A percentile compares a stretch with the other conserved stretches of the same genome.
These are phyloP conservation scores for Fusarium liriodendri DNA, from an alignment of 2,329 filamentous ascomycete genomes.

Conservation along the genomic window DNA sequence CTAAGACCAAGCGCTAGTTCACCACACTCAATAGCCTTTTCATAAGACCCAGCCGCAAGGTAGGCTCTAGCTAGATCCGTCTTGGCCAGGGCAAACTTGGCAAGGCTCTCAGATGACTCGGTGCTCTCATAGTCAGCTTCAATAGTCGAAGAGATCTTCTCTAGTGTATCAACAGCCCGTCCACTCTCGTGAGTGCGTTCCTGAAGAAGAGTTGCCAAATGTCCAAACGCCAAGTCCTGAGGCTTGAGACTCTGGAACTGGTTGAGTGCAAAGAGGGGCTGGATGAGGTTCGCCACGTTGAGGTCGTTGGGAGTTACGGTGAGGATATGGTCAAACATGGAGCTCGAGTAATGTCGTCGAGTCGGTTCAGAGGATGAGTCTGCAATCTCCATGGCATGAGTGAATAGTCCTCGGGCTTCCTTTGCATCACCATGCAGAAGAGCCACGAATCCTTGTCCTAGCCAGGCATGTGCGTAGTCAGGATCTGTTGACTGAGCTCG, in stretches of 20 bases:
- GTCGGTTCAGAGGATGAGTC: conserved; percentile 79
- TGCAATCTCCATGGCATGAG: conserved; percentile 93
- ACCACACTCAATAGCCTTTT: conserved; percentile 80
- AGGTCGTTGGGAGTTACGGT: conserved; percentile 60
- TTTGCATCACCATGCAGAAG: conserved; percentile 77
- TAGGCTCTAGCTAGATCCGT: conserved; percentile 88
- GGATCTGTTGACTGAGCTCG: conserved; percentile 94
- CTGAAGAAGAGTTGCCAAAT: conserved; percentile 82
- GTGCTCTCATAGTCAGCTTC: conserved; percentile 88
- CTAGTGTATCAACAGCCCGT: conserved; percentile 72
- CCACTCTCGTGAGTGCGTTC: conserved; percentile 80
- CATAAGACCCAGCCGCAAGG: conserved; percentile 74
- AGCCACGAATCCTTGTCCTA: conserved; percentile 90
- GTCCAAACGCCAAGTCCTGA: conserved; percentile 76
- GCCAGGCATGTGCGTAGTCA: conserved; percentile 92
- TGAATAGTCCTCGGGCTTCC: conserved; percentile 88
- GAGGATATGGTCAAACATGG: conserved; percentile 84
- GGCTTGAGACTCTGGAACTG: conserved; percentile 81
- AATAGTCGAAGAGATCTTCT: conserved; percentile 73
- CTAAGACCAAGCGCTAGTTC: conserved; percentile 84
- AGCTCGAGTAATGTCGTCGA: conserved; percentile 82
- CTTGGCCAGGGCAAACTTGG: conserved; percentile 83
- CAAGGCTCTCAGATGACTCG: conserved; percentile 80
- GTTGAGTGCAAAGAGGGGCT: conserved; percentile 88
- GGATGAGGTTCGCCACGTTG: conserved; percentile 75